phyloP scores from a whole-genome alignment of 2,329 filamentous ascomycete species.

The Ascocoryne sarcoides region DNA sequence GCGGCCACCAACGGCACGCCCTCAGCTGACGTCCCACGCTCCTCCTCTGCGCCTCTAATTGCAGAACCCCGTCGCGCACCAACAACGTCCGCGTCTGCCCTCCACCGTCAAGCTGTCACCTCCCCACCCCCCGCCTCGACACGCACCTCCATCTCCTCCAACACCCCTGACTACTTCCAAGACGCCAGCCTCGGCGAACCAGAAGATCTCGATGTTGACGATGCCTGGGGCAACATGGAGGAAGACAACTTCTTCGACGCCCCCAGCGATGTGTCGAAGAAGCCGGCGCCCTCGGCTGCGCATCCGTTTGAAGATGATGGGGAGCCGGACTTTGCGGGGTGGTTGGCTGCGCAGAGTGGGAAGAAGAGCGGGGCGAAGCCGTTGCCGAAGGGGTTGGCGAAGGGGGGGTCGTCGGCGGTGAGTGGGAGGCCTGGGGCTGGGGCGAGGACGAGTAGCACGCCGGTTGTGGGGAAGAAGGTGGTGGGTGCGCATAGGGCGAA shows the following conservation, averaged over 20 bases:
- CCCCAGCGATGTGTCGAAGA: slow-evolving; percentile 15
- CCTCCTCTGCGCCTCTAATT: slow-evolving; percentile 32
- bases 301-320: slow-evolving; percentile 69
- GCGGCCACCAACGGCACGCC: slow-evolving; percentile 40
- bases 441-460: slow-evolving; percentile 27
- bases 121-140: slow-evolving; percentile 39
- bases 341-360: slow-evolving; percentile 78
- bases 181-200: slow-evolving; percentile 54
- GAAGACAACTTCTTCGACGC: slow-evolving; percentile 42
- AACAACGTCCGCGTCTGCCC: slow-evolving; percentile 46
- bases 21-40: slow-evolving; percentile 33
- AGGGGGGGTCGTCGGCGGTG: slow-evolving; percentile 32
- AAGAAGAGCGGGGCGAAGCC: slow-evolving; percentile 55
- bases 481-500: slow-evolving; percentile 32
- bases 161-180: slow-evolving; percentile 39
- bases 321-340: slow-evolving; percentile 93
- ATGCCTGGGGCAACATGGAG: slow-evolving; percentile 59
- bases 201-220: slow-evolving; percentile 48
- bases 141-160: slow-evolving; percentile 39
- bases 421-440: slow-evolving; percentile 21
- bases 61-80: slow-evolving; percentile 27
- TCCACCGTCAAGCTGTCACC: slow-evolving; percentile 52
- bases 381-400: slow-evolving; percentile 75
- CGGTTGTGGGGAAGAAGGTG: neutral
- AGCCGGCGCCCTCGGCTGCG: slow-evolving; percentile 25